Percentiles rank a stretch among this genome's conserved stretches.
These are phyloP conservation scores for Pinus albicaulis DNA, from an alignment of 75 land plant species.

Conservation along the genomic window DNA sequence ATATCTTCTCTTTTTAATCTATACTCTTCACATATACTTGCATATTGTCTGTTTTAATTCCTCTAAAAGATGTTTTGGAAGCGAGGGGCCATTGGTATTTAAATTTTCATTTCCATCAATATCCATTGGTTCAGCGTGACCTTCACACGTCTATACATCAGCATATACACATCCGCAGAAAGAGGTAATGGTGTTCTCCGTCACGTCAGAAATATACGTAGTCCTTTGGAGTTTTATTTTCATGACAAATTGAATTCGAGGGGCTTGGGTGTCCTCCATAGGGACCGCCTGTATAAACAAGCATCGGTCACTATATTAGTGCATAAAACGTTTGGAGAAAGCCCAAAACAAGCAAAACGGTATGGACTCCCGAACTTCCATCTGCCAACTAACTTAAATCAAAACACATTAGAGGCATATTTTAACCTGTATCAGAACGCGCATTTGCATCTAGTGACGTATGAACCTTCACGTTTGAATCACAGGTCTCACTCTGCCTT, in stretches of 20 bases:
- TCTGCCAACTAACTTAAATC: slow-evolving; percentile 7
- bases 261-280: too few species aligned
- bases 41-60: slow-evolving; percentile 61
- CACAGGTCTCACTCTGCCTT: slow-evolving; percentile 10
- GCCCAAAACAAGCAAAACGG: slow-evolving; percentile 1
- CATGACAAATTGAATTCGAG: too few species aligned
- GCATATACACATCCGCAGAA: slow-evolving; percentile 95
- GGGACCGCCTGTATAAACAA: slow-evolving; percentile 6
- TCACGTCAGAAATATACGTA: too few species aligned
- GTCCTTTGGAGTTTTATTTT: too few species aligned
- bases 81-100: slow-evolving; percentile 14
- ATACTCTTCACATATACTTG: slow-evolving; percentile 60
- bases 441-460: slow-evolving; percentile 5
- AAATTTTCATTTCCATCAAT: slow-evolving; percentile 6
- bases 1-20: slow-evolving; percentile 37
- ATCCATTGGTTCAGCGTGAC: slow-evolving; percentile 7
- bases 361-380: slow-evolving; percentile 3
- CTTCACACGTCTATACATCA: slow-evolving; percentile 66
- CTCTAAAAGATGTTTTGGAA: slow-evolving; percentile 64
- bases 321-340: background rate
- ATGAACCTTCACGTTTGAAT: slow-evolving; percentile 11
- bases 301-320: background rate
- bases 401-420: background rate
- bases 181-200: too few species aligned
- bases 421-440: slow-evolving; percentile 8